phyloP scores from a whole-genome alignment of 805 yeast genomes.

The Candida easanensis region DNA sequence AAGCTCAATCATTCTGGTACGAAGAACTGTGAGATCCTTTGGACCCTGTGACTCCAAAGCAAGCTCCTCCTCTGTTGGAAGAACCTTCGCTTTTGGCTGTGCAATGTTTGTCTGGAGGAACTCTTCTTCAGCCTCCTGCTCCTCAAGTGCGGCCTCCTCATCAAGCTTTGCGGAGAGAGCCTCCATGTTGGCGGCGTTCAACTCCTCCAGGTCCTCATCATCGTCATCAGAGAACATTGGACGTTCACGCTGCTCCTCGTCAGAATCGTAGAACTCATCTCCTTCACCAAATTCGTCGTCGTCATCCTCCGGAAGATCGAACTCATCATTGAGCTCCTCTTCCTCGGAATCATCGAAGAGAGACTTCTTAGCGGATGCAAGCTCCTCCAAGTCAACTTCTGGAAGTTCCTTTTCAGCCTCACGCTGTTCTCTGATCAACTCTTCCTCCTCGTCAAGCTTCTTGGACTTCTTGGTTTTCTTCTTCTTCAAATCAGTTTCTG shows the following conservation, averaged over 20 bases:
- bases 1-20: constrained; percentile 94
- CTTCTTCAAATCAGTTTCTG: constrained; percentile 2
- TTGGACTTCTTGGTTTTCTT: constrained; percentile 20
- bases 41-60: constrained; percentile 49
- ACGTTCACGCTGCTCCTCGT: constrained; percentile 25
- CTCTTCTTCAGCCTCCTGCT: constrained; percentile 59
- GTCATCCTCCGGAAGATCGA: constrained; percentile 57
- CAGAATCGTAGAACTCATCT: constrained; percentile 27
- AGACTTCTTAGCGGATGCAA: constrained; percentile 67
- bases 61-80: constrained; percentile 69
- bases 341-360: constrained; percentile 61
- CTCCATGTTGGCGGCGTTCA: constrained; percentile 84
- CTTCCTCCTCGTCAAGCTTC: constrained; percentile 28
- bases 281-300: constrained; percentile 37
- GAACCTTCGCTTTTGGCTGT: constrained; percentile 74
- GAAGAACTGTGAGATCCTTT: constrained; percentile 73
- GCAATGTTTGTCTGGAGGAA: constrained; percentile 52
- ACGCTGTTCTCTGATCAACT: constrained; percentile 24
- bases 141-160: constrained; percentile 55
- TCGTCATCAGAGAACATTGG: constrained; percentile 37
- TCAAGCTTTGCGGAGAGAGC: constrained; percentile 68
- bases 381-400: constrained; percentile 64
- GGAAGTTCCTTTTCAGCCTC: constrained; percentile 52
- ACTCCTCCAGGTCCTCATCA: constrained; percentile 63
- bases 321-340: constrained; percentile 38